These are phyloP conservation scores for Ramaria rubella DNA, from an alignment of 768 basidiomycete species.

Conservation along the genomic window DNA sequence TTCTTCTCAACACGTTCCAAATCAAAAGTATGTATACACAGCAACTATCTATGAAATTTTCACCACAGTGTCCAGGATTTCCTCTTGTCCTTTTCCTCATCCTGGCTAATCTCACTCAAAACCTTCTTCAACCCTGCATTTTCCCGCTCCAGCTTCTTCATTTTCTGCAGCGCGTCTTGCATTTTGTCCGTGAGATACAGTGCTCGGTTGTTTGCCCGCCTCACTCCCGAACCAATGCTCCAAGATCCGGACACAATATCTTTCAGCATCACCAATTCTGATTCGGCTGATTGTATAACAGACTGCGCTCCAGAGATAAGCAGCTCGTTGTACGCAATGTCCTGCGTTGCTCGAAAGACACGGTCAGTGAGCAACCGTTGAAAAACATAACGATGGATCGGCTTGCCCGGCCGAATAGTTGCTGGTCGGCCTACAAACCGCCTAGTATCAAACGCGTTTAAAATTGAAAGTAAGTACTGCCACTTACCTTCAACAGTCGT, in stretches of 20 bases:
- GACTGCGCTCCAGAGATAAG: conserved; percentile 42
- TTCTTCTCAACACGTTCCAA: background rate
- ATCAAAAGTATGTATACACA: background rate
- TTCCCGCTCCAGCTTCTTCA: conserved; percentile 63
- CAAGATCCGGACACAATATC: conserved; percentile 48
- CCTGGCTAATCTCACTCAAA: conserved; percentile 26
- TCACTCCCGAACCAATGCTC: conserved; percentile 34
- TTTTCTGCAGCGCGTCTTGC: conserved; percentile 56
- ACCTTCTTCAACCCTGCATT: conserved; percentile 62
- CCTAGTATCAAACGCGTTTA: conserved; percentile 1
- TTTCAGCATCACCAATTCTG: conserved; percentile 63
- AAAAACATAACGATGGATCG: conserved; percentile 83
- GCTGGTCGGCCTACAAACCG: conserved; percentile 72
- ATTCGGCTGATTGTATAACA: conserved; percentile 65
- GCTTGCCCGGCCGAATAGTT: conserved; percentile 82
- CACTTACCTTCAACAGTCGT: conserved; percentile 61
- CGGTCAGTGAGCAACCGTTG: conserved; percentile 62
- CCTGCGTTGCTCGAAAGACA: conserved; percentile 74
- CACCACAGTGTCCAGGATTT: background rate
- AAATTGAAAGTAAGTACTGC: background rate
- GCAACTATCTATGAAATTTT: background rate
- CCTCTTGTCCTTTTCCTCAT: background rate
- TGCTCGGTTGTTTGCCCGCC: conserved; percentile 48
- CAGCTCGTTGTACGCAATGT: conserved; percentile 73
- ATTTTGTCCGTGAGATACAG: conserved; percentile 72